Evolutionary conservation across 805 yeast species (phyloP).

Genomic region (Saccharomyces mikatae): DNA sequence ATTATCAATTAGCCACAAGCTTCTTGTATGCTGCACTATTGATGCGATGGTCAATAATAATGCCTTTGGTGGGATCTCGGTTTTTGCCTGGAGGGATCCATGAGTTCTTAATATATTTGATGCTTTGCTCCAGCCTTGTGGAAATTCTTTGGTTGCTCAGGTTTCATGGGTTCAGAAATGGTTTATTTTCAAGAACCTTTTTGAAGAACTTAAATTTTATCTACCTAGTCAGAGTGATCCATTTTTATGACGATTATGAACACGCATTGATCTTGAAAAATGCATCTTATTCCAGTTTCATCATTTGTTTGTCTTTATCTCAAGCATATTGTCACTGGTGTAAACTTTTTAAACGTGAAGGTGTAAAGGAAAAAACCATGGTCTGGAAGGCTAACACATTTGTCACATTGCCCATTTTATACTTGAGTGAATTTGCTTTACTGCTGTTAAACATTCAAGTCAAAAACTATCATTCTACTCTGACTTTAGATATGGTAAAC

Average conservation of each 20-base stretch:
- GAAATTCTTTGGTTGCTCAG: conserved; percentile 22
- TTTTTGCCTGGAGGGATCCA: conserved; percentile 69
- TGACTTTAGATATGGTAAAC: conserved; percentile 19
- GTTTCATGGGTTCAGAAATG: conserved; percentile 17
- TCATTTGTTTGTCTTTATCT: conserved; percentile 18
- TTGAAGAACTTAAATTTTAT: conserved; percentile 24
- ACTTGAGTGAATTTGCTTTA: conserved; percentile 26
- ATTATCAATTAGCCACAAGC: conserved; percentile 20
- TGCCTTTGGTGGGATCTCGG: conserved; percentile 57
- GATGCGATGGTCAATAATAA: conserved; percentile 42
- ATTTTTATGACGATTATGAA: conserved; percentile 29
- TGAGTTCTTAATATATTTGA: conserved; percentile 40
- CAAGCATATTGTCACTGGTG: conserved; percentile 26
- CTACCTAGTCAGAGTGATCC: conserved; percentile 22
- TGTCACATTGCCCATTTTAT: conserved; percentile 19
- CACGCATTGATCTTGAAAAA: conserved; percentile 26
- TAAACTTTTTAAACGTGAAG: conserved; percentile 19
- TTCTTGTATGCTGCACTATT: conserved; percentile 24
- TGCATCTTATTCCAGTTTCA: conserved; percentile 25
- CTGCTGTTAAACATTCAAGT: conserved; percentile 22
- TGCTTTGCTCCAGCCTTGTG: conserved; percentile 15
- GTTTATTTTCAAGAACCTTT: conserved; percentile 12
- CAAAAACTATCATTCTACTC: conserved; percentile 20
- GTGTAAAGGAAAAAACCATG: conserved; percentile 2
- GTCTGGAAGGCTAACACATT: conserved; percentile 17